A percentile compares a stretch with the other conserved stretches of the same genome.
Conservation (phyloP, 2,329 filamentous ascomycete species). For the Aureobasidium mangrovei region DNA sequence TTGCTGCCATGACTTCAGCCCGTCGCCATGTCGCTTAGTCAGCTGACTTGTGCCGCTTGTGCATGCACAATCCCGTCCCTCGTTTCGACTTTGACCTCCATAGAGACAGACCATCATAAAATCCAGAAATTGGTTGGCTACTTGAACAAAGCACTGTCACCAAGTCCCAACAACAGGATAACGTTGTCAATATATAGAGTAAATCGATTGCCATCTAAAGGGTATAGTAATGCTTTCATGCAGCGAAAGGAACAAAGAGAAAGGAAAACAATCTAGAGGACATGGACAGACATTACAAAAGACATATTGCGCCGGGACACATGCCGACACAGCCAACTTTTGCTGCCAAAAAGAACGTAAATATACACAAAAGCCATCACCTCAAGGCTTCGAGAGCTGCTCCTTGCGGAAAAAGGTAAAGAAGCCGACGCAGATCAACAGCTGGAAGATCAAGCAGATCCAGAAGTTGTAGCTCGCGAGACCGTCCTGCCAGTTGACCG, state of each 20-base stretch:
- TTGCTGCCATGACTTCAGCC: constrained; percentile 6
- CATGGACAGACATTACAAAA: neutral
- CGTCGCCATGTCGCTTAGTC: too few relatives aligned
- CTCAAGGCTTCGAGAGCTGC: constrained; percentile 45
- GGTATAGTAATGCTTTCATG: constrained; percentile 1
- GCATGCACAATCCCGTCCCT: too few relatives aligned
- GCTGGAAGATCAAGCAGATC: constrained; percentile 50
- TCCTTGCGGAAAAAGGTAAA: constrained; percentile 51
- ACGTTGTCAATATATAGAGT: neutral
- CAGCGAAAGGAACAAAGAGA: neutral
- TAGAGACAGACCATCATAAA: too few relatives aligned
- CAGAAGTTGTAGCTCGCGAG: constrained; percentile 51
- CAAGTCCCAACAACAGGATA: too few relatives aligned
- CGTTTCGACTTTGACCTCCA: too few relatives aligned
- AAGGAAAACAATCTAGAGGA: neutral
- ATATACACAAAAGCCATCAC: neutral
- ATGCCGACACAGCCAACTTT: neutral
- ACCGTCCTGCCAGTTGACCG: constrained; percentile 37
- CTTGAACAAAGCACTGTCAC: too few relatives aligned
- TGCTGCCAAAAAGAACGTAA: neutral
- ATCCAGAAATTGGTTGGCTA: too few relatives aligned
- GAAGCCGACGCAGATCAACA: constrained; percentile 50
- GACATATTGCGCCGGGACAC: neutral
- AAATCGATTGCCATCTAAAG: neutral
- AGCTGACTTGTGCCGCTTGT: too few relatives aligned